Base-by-base conservation (phyloP, 495 filamentous ascomycete species). In the Penicillium longicatenatum region DNA sequence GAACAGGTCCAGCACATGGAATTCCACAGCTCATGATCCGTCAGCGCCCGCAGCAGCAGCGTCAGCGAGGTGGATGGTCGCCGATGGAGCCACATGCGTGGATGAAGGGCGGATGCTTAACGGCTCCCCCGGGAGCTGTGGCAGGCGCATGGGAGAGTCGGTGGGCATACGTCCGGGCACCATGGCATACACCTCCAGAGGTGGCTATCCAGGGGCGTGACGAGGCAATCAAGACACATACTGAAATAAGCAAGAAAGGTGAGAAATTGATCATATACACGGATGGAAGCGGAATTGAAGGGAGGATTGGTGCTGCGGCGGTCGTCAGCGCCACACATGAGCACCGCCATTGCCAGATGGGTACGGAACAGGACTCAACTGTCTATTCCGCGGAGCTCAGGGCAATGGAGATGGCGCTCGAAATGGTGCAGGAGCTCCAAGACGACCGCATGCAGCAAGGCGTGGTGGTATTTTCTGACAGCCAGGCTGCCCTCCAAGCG, bases 71-170 rank as follows among this genome's bases (percentile, higher is more conserved):
- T 8, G 30, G 30, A 12, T 33, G 7, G 30, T 33, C 30, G 10
- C 30, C 7, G 2, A 33, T 33, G 7, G 30, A 33, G 30, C 4
- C 7, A 12, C 7, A 33, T 9, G 9, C 30, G 8, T 33, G 30
- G 30, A 4, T 5, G 10, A 33, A 33, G 10, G 30, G 30, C 7
- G 7, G 30, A 33, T 33, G 7, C 24, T 26, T 26, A 26, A 24
- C 24, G 17, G 49, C 49, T 58, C 59, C 51, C 55, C 55, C 24
- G 6, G 37, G 43, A 24, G 39, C 51, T 26, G 0, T 61, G 24
- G 49, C 44, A 43, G 42, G 51, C 0, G 16, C 21, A 22, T 60
- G 60, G 60, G 59, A 66, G 53, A 68, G 52, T 12, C 55, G 61
- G 21, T 19, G 60, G 19, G 61, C 59, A 50, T 65, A 52, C 57